phyloP scores from a whole-genome alignment of 768 basidiomycete species.

The Vishniacozyma victoriae region DNA sequence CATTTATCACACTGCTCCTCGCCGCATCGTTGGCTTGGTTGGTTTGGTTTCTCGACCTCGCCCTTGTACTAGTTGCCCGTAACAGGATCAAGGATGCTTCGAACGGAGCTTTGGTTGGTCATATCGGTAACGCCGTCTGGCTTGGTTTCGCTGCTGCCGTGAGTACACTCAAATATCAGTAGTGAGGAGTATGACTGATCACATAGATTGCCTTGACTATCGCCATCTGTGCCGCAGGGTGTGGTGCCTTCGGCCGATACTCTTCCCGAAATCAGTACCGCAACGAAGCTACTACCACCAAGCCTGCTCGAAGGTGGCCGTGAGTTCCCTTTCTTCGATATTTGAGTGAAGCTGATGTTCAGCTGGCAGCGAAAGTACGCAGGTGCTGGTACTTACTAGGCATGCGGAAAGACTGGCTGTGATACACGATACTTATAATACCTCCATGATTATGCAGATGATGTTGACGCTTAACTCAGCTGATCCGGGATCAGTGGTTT shows the following conservation, averaged over 20 bases:
- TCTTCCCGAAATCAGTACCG: not conserved
- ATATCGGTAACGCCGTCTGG: conserved; percentile 36
- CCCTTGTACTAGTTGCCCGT: conserved; percentile 24
- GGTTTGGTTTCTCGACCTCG: conserved; percentile 29
- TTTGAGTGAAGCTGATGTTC: not conserved
- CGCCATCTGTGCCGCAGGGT: conserved; percentile 27
- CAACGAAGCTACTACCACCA: not conserved
- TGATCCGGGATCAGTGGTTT: too few relatives aligned
- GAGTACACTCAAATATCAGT: not conserved
- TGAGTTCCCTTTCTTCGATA: not conserved
- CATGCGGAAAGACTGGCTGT: too few relatives aligned
- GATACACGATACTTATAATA: too few relatives aligned
- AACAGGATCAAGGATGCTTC: conserved; percentile 19
- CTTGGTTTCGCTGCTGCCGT: conserved; percentile 29
- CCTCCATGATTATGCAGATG: too few relatives aligned
- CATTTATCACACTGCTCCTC: conserved; percentile 29
- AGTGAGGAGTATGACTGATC: conserved; percentile 1
- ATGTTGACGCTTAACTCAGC: too few relatives aligned
- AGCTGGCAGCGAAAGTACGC: conserved; percentile 9
- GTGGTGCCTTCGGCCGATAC: conserved; percentile 38
- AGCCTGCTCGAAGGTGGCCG: not conserved
- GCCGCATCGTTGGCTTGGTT: conserved; percentile 22
- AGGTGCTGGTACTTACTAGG: conserved; percentile 4
- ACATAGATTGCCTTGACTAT: conserved; percentile 22
- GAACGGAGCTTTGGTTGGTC: conserved; percentile 11